Percentiles rank a stretch among this genome's conserved stretches.
These are phyloP conservation scores for Magnolia sinica DNA, from an alignment of 164 flowering plant genomes.

Conservation along the genomic window DNA sequence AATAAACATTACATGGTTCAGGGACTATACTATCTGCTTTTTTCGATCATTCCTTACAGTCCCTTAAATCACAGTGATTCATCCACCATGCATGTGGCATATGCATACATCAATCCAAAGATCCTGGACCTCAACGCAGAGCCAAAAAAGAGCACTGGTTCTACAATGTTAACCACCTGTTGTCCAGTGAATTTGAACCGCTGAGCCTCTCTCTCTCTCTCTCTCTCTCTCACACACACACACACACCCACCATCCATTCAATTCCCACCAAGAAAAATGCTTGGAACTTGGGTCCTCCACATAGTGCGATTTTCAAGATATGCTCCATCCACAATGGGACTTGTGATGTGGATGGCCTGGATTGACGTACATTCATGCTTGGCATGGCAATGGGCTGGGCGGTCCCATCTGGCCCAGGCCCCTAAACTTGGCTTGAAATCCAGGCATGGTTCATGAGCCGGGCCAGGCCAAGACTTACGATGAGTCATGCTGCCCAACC, in stretches of 20 bases:
- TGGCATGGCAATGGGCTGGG: neutral
- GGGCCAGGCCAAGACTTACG: neutral
- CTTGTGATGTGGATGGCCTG: neutral
- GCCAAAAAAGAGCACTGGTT: neutral
- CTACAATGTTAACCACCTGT: neutral
- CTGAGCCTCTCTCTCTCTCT: neutral
- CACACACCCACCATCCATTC: neutral
- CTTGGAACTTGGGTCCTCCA: neutral
- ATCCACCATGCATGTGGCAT: too few species aligned
- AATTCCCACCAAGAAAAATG: neutral
- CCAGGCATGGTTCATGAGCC: neutral
- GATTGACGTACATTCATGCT: neutral
- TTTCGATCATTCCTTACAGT: too few species aligned
- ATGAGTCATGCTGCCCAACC: neutral
- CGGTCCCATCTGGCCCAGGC: neutral
- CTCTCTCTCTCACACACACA: too few species aligned
- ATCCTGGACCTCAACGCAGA: too few species aligned
- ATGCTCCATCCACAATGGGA: neutral
- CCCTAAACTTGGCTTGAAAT: neutral
- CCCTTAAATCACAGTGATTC: neutral
- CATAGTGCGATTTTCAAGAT: neutral
- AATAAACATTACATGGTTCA: neutral
- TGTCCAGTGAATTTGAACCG: too few species aligned
- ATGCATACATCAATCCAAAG: too few species aligned
- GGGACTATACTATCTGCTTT: neutral